Conservation (phyloP, 805 yeast species). For the Yarrowia alimentaria region DNA sequence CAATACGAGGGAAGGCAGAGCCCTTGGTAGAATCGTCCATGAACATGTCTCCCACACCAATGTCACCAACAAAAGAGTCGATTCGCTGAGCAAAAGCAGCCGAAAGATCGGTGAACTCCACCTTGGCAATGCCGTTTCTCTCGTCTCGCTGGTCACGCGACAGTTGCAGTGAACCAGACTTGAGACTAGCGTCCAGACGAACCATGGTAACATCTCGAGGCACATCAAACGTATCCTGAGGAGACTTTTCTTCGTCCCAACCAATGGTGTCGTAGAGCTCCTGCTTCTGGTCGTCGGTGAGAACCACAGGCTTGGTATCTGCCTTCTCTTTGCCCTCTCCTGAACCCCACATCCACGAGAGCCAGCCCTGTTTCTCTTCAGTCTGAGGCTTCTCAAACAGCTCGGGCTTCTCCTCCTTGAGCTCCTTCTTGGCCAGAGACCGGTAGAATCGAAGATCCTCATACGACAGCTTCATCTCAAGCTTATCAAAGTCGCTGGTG, state of each 20-base stretch:
- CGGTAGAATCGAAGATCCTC: constrained; percentile 87
- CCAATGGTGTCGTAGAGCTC: constrained; percentile 94
- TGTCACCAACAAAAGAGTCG: constrained; percentile 53
- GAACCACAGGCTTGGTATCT: constrained; percentile 45
- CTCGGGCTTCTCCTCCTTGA: constrained; percentile 50
- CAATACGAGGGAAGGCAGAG: constrained; percentile 81
- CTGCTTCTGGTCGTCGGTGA: constrained; percentile 83
- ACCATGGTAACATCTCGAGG: constrained; percentile 73
- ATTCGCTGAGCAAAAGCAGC: constrained; percentile 72
- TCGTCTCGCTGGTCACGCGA: constrained; percentile 36
- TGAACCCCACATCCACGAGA: constrained; percentile 38
- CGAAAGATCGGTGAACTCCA: constrained; percentile 78
- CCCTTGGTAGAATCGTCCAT: constrained; percentile 83
- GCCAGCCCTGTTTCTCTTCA: constrained; percentile 31
- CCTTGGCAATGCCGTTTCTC: constrained; percentile 60
- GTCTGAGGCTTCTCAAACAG: constrained; percentile 30
- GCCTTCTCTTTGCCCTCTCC: constrained; percentile 26
- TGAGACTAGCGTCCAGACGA: constrained; percentile 64
- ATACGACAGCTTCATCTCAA: constrained; percentile 61
- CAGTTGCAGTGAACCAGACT: constrained; percentile 74
- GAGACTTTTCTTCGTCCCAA: constrained; percentile 66
- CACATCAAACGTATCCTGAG: constrained; percentile 45
- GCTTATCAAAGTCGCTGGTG: constrained; percentile 43
- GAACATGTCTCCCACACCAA: constrained; percentile 63
- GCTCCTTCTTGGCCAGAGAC: constrained; percentile 67